Evolutionary conservation across 1,139 yeast species (phyloP).

Genomic region (Debaryomyces udenii): DNA sequence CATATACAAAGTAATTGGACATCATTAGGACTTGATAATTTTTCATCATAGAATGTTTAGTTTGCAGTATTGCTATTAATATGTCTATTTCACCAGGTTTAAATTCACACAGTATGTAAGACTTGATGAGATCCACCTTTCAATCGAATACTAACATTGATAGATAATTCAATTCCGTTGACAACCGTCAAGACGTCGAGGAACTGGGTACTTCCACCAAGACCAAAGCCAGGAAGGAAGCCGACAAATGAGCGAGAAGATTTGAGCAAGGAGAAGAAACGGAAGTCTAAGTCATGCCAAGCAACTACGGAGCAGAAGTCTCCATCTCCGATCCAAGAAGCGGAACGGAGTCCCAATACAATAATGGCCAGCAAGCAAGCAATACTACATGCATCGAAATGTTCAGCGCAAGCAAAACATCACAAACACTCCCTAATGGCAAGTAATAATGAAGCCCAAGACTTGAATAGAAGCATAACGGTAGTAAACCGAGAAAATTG

Average conservation of each 20-base stretch:
- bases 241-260: slow-evolving; percentile 41
- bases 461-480: slow-evolving; percentile 26
- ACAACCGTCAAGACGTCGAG: slow-evolving; percentile 55
- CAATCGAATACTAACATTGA: slow-evolving; percentile 9
- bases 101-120: slow-evolving; percentile 7
- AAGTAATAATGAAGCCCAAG: slow-evolving; percentile 6
- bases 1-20: not conserved
- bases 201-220: slow-evolving; percentile 89
- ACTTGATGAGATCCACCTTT: not conserved
- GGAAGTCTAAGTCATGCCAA: slow-evolving; percentile 5
- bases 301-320: slow-evolving; percentile 2
- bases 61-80: slow-evolving; percentile 1
- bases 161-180: slow-evolving; percentile 10
- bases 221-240: slow-evolving; percentile 90
- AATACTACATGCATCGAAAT: slow-evolving; percentile 7
- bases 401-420: not conserved
- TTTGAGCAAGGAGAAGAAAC: slow-evolving; percentile 12
- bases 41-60: slow-evolving; percentile 6
- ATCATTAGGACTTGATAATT: not conserved
- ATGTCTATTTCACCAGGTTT: slow-evolving; percentile 9
- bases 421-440: not conserved
- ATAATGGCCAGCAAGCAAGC: slow-evolving; percentile 8
- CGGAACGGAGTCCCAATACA: slow-evolving; percentile 59
- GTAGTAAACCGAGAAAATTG: slow-evolving; percentile 39
- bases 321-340: slow-evolving; percentile 61